phyloP scores from a whole-genome alignment of 805 yeast species.

The Suhomyces pyralidae region DNA sequence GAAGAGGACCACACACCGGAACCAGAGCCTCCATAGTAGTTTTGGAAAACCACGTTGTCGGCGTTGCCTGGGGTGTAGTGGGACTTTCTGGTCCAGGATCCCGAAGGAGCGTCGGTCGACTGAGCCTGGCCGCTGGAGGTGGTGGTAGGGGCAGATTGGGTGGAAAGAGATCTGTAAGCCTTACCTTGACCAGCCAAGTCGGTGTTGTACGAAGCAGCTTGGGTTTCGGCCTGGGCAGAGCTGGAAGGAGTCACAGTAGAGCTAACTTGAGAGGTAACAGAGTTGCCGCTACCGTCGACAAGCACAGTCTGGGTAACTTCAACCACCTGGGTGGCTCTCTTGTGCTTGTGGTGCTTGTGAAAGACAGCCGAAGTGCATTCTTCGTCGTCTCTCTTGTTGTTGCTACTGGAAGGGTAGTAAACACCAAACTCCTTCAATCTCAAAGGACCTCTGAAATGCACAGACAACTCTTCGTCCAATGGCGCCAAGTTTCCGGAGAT shows the following conservation, averaged over 20 bases:
- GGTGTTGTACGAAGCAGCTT: conserved; percentile 11
- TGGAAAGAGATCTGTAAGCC: conserved; percentile 10
- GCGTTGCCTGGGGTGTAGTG: conserved; percentile 67
- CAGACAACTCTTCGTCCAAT: conserved; percentile 79
- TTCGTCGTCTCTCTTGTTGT: conserved; percentile 45
- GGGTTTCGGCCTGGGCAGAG: conserved; percentile 3
- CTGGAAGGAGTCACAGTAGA: conserved; percentile 14
- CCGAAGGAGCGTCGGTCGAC: conserved; percentile 29
- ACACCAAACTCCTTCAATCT: conserved; percentile 83
- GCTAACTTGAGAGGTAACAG: conserved; percentile 26
- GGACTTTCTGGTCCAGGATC: conserved; percentile 72
- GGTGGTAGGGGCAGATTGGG: conserved; percentile 13
- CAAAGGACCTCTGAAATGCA: conserved; percentile 89
- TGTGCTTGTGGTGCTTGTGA: conserved; percentile 48
- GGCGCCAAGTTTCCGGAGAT: conserved; percentile 78
- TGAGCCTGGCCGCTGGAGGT: conserved; percentile 5
- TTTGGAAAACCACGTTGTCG: conserved; percentile 74
- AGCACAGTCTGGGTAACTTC: conserved; percentile 77
- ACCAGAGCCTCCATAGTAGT: conserved; percentile 84
- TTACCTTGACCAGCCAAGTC: conserved; percentile 8
- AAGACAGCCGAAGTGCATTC: conserved; percentile 46
- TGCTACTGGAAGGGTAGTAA: conserved; percentile 60
- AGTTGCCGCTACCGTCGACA: conserved; percentile 59
- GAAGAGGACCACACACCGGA: conserved; percentile 85
- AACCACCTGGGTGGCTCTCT: conserved; percentile 62